Base-by-base conservation (phyloP, 768 basidiomycete species). In the Austroboletus eburneus region DNA sequence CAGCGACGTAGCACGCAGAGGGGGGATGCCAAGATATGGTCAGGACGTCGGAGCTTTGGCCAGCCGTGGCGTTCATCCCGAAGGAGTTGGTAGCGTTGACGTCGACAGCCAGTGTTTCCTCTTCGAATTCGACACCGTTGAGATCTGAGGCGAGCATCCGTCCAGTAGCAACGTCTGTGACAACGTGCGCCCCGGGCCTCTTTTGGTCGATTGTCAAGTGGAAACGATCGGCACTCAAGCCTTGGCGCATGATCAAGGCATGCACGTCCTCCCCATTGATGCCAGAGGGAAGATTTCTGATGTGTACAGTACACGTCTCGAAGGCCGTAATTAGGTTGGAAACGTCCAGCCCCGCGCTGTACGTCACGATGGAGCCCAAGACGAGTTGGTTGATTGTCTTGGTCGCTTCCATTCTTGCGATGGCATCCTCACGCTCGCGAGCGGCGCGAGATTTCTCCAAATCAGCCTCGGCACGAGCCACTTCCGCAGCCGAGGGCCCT, bases 11-110 rank as follows among this genome's bases (percentile, higher is more conserved):
- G 2, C 70, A 61, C 5, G 57, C 56, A n/a, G 73, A 76, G 2
- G 80, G 80, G 1, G 64, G 61, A 6, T 61, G 68, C 78, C 81
- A 85, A 10, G 70, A 72, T 36, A 83, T 69, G 1, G 70, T 72
- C 41, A 83, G 55, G 30, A 70, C 65, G 12, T 78, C 66, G 4
- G 59, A 37, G 23, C 68, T 65, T 3, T 63, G 63, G 5, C 51
- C 51, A 3, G 64, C 53, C 9, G 60, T 64, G 17, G 59, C 62
- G 10, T 56, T 72, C 78, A 79, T 78, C 32, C 69, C 69, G 12
- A 66, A 49, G 43, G 63, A 64, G 27, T 67, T 65, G 39, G 69
- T 72, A 30, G 72, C 58, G 35, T 65, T 63, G 24, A 75, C 63
- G 51, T 75, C 73, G 33, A 81, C 72, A 8, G 53, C 55, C 8